Percentiles rank a stretch among this genome's conserved stretches.
Evolutionary conservation across 495 filamentous ascomycete genomes (phyloP).

Genomic region (Saxophila tyrrhenica): DNA sequence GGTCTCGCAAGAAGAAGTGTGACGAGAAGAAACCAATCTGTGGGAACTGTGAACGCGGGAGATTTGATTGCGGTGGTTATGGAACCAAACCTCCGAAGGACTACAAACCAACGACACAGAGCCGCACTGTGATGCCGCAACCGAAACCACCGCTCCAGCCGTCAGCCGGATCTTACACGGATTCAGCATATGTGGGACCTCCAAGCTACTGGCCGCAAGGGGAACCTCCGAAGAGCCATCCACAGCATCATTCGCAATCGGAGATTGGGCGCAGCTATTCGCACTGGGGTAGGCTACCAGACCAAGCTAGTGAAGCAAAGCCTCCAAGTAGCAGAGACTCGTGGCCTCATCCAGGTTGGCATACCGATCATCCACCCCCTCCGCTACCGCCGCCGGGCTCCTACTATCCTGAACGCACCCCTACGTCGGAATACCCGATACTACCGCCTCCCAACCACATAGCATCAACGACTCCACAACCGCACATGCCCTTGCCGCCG

Average conservation of each 20-base stretch:
- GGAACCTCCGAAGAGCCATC: background rate
- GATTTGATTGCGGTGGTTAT: slow-evolving; percentile 92
- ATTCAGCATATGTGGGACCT: slow-evolving; percentile 30
- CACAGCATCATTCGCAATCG: background rate
- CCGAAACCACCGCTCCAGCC: slow-evolving; percentile 9
- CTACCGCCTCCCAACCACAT: too few species aligned
- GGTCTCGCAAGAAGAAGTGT: slow-evolving; percentile 95
- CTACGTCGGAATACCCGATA: background rate
- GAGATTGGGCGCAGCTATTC: background rate
- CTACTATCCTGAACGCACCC: background rate
- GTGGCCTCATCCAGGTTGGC: slow-evolving; percentile 1
- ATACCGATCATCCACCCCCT: background rate
- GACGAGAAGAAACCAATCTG: slow-evolving; percentile 93
- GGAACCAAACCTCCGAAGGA: slow-evolving; percentile 61
- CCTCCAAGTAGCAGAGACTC: background rate
- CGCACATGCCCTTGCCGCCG: background rate
- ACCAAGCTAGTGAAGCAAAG: background rate
- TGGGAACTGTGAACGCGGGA: slow-evolving; percentile 84
- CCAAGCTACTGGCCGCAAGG: slow-evolving; percentile 1
- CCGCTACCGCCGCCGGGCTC: background rate
- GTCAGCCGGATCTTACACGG: slow-evolving; percentile 60
- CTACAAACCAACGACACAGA: slow-evolving; percentile 45
- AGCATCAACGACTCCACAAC: background rate
- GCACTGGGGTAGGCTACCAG: background rate
- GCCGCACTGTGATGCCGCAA: background rate